A percentile compares a stretch with the other conserved stretches of the same genome.
phyloP scores from a whole-genome alignment of 306 rosid species.

The Inga oerstediana region DNA sequence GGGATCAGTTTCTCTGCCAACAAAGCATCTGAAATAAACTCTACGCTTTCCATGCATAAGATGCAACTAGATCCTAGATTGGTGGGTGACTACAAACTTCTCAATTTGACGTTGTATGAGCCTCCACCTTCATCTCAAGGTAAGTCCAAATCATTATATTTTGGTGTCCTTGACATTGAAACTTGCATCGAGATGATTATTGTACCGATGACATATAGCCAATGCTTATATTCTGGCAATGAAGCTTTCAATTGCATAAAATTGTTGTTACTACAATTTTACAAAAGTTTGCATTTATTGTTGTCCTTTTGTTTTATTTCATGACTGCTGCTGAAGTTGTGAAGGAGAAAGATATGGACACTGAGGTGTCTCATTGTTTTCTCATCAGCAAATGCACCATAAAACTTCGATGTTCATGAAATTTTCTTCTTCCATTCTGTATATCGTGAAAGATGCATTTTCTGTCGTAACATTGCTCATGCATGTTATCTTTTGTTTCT shows the following conservation, averaged over 20 bases:
- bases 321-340: constrained; percentile 4
- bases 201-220: neutral
- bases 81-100: constrained; percentile 82
- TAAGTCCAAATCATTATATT: constrained; percentile 30
- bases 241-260: neutral
- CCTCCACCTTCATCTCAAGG: constrained; percentile 85
- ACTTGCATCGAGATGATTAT: constrained; percentile 10
- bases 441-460: constrained; percentile 4
- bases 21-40: constrained; percentile 70
- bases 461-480: neutral
- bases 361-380: constrained; percentile 15
- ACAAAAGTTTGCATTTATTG: neutral
- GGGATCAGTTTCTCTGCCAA: constrained; percentile 75
- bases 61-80: constrained; percentile 61
- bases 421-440: neutral
- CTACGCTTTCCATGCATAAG: constrained; percentile 71
- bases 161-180: constrained; percentile 11
- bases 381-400: neutral
- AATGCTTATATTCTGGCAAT: neutral
- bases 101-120: constrained; percentile 83
- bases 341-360: constrained; percentile 6
- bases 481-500: neutral
- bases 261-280: neutral
- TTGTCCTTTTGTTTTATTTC: constrained; percentile 25
- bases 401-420: neutral